phyloP scores from a whole-genome alignment of 2,329 filamentous ascomycete species.

The Colletotrichum euphorbiae region DNA sequence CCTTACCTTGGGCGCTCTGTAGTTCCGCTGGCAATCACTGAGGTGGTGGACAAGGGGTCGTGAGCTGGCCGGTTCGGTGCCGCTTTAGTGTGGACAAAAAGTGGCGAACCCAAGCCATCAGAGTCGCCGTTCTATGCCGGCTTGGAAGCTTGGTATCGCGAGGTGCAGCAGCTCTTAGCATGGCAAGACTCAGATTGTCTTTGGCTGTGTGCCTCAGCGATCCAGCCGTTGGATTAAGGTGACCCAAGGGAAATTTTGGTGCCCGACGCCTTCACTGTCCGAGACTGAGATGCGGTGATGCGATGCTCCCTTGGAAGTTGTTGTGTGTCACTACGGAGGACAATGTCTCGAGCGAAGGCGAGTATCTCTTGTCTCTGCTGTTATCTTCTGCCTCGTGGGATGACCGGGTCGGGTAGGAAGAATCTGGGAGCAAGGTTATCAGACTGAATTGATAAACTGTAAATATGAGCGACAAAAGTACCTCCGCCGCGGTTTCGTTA shows the following conservation, averaged over 20 bases:
- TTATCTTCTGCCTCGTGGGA: too few species aligned
- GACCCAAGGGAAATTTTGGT: neutral
- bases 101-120: constrained; percentile 26
- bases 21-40: neutral
- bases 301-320: neutral
- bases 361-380: too few species aligned
- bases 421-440: neutral
- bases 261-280: constrained; percentile 6
- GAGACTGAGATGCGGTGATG: constrained; percentile 6
- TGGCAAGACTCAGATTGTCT: neutral
- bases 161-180: constrained; percentile 2
- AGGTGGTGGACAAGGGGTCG: neutral
- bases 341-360: neutral
- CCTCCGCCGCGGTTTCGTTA: constrained; percentile 19
- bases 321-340: neutral
- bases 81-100: neutral
- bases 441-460: neutral
- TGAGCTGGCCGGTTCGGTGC: neutral
- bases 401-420: too few species aligned
- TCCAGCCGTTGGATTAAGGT: constrained; percentile 18
- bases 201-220: constrained; percentile 4
- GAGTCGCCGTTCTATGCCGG: constrained; percentile 23
- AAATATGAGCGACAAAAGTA: constrained; percentile 31
- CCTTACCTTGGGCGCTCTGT: too few species aligned
- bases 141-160: constrained; percentile 22